These are phyloP conservation scores for Vitis hybrid DNA, from an alignment of 177 flowering plant genomes.

Conservation along the genomic window DNA sequence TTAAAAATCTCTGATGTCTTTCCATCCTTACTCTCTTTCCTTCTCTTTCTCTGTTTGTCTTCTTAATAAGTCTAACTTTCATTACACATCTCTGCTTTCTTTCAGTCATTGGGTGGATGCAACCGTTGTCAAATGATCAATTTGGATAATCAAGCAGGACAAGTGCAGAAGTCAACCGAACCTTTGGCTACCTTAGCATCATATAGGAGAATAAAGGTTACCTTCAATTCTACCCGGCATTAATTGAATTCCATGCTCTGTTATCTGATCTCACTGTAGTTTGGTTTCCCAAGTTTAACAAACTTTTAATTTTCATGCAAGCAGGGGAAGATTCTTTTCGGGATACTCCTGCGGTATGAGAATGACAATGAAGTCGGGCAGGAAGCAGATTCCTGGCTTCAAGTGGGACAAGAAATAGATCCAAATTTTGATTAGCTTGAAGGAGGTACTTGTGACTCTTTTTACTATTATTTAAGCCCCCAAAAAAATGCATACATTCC, in stretches of 20 bases:
- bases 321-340: conserved; percentile 92
- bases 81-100: background rate
- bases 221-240: background rate
- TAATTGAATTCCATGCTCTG: background rate
- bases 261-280: too few relatives aligned
- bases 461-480: too few relatives aligned
- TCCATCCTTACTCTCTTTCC: too few relatives aligned
- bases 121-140: conserved; percentile 95
- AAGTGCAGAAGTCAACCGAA: conserved; percentile 55
- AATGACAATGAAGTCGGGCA: conserved; percentile 7
- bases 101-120: conserved; percentile 92
- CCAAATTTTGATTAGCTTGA: conserved; percentile 27
- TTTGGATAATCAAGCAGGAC: conserved; percentile 35
- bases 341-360: conserved; percentile 64
- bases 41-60: too few relatives aligned
- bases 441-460: background rate
- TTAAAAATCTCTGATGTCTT: too few relatives aligned
- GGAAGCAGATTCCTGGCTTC: conserved; percentile 41
- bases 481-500: too few relatives aligned
- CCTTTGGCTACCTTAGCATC: conserved; percentile 91
- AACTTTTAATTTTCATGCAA: background rate
- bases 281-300: too few relatives aligned
- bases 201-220: conserved; percentile 77
- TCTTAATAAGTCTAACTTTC: background rate
- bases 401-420: conserved; percentile 59